phyloP scores from a whole-genome alignment of 2,329 filamentous ascomycete genomes.

The Cordyceps pruinosa region DNA sequence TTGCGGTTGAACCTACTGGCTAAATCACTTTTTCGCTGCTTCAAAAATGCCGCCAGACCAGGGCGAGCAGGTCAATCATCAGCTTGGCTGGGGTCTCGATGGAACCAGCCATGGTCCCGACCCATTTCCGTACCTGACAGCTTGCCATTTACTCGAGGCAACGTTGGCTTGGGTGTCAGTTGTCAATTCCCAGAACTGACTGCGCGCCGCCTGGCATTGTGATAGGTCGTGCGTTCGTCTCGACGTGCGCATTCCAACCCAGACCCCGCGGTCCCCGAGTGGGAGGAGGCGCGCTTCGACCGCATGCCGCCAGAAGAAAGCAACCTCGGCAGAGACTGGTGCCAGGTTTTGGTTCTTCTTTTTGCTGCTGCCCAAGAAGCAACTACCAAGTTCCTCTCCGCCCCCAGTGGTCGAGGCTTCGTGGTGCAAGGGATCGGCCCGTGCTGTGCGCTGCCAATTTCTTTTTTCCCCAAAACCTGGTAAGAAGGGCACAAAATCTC shows the following conservation, averaged over 20 bases:
- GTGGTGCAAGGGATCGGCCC: conserved; percentile 5
- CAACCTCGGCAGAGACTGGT: not conserved
- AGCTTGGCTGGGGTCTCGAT: not conserved
- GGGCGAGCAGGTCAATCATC: not conserved
- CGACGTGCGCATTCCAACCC: conserved; percentile 1
- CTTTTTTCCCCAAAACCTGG: not conserved
- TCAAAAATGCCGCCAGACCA: not conserved
- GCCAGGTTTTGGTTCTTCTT: not conserved
- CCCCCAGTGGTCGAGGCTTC: not conserved
- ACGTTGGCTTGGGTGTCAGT: too few relatives aligned
- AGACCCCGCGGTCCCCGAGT: too few relatives aligned
- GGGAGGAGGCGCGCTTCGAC: not conserved
- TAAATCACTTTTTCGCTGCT: not conserved
- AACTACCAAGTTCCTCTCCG: not conserved
- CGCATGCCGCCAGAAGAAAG: not conserved
- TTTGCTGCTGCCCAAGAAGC: too few relatives aligned
- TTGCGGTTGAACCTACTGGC: not conserved
- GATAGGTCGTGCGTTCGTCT: not conserved
- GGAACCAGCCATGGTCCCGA: not conserved
- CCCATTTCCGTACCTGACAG: not conserved
- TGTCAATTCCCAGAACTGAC: too few relatives aligned
- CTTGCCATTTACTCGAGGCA: too few relatives aligned
- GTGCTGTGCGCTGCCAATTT: conserved; percentile 3
- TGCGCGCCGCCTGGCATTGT: too few relatives aligned
- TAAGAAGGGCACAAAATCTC: not conserved